Conservation (phyloP, 2,329 filamentous ascomycete species). For the Paecilomyces formosus region DNA sequence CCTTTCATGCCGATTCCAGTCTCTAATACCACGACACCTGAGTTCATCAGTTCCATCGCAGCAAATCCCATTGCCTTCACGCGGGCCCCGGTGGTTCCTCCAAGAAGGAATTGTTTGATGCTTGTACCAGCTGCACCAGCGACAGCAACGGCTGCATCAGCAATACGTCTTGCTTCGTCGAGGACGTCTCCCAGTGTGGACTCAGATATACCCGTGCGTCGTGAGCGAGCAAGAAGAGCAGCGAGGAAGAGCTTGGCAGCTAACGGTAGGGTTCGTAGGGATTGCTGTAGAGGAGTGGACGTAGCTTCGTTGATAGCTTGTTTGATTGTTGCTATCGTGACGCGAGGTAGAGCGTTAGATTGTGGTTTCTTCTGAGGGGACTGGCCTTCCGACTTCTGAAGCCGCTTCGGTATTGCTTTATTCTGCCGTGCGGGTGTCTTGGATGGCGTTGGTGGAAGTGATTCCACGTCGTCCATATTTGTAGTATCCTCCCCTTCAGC, state of each 20-base stretch:
- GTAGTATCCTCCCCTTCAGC: constrained; percentile 7
- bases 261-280: constrained; percentile 73
- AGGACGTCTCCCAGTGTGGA: constrained; percentile 82
- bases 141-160: constrained; percentile 33
- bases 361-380: constrained; percentile 16
- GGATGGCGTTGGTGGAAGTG: constrained; percentile 37
- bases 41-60: constrained; percentile 75
- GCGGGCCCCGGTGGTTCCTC: constrained; percentile 34
- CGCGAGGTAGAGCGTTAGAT: constrained; percentile 45
- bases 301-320: constrained; percentile 93
- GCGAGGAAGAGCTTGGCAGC: constrained; percentile 79
- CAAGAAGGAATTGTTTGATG: constrained; percentile 55
- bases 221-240: constrained; percentile 68
- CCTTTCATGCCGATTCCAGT: constrained; percentile 20
- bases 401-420: constrained; percentile 13
- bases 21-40: constrained; percentile 81
- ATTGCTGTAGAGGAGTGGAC: constrained; percentile 83
- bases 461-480: constrained; percentile 25
- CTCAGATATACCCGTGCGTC: constrained; percentile 78
- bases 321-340: constrained; percentile 90
- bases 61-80: constrained; percentile 60
- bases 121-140: constrained; percentile 48
- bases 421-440: constrained; percentile 29
- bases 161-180: constrained; percentile 71
- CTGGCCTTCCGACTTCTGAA: constrained; percentile 6